phyloP scores from a whole-genome alignment of 225 moss, liverwort and hornwort genomes.

The Straminergon stramineum region DNA sequence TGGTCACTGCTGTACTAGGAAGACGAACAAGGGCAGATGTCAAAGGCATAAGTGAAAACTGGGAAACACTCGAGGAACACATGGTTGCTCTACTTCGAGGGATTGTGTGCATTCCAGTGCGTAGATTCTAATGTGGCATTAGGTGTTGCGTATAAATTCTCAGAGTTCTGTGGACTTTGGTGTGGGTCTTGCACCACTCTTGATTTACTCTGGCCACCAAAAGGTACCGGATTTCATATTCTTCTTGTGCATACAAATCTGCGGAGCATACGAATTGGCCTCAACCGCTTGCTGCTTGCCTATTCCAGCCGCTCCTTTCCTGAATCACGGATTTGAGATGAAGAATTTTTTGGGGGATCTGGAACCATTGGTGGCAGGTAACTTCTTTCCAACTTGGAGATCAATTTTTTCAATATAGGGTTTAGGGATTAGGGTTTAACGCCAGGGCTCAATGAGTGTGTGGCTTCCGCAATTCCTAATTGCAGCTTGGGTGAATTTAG shows the following conservation, averaged over 20 bases:
- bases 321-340: neutral
- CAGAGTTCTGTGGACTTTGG: neutral
- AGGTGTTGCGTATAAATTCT: neutral
- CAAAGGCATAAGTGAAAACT: conserved; percentile 2
- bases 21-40: neutral
- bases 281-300: neutral
- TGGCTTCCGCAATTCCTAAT: neutral
- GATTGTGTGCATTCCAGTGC: neutral
- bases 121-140: neutral
- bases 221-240: neutral
- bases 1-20: conserved; percentile 14
- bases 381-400: conserved; percentile 21
- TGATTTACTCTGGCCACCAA: neutral
- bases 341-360: neutral
- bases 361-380: neutral
- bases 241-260: neutral
- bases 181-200: neutral
- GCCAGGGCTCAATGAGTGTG: neutral
- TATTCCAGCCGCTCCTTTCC: neutral
- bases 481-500: neutral
- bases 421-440: neutral
- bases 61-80: neutral
- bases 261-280: neutral
- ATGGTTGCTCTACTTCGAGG: neutral
- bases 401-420: neutral